These are phyloP conservation scores for Fusarium sarcochroum DNA, from an alignment of 2,329 filamentous ascomycete species.

Conservation along the genomic window DNA sequence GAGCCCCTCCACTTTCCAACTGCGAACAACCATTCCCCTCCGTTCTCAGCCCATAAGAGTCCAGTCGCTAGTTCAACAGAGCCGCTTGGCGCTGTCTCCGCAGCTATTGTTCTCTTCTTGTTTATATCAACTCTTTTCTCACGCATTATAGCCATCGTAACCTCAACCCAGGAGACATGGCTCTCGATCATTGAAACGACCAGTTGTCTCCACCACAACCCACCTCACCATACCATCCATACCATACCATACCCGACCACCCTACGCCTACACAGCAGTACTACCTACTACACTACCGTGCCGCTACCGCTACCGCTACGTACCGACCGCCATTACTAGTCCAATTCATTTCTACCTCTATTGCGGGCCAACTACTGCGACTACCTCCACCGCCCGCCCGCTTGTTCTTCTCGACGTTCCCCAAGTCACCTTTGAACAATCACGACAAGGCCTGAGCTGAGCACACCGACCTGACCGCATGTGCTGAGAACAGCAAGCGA, in stretches of 20 bases:
- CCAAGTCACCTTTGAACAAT: constrained; percentile 42
- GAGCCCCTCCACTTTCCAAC: constrained; percentile 38
- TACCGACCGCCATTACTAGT: constrained; percentile 38
- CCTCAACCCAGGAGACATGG: constrained; percentile 35
- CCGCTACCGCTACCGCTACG: constrained; percentile 35
- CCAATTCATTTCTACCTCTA: constrained; percentile 33
- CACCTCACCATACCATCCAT: constrained; percentile 26
- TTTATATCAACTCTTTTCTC: not conserved
- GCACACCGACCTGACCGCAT: constrained; percentile 39
- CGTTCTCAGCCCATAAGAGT: constrained; percentile 9
- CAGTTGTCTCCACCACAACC: constrained; percentile 40
- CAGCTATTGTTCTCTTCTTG: not conserved
- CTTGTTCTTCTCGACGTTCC: constrained; percentile 45
- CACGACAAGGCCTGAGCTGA: constrained; percentile 35
- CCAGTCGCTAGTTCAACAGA: not conserved
- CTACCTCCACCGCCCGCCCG: constrained; percentile 46
- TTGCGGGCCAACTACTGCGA: constrained; percentile 40
- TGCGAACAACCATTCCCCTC: constrained; percentile 27
- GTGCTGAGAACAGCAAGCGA: constrained; percentile 33
- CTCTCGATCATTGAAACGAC: constrained; percentile 38
- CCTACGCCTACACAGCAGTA: constrained; percentile 12
- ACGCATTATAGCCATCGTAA: constrained; percentile 9
- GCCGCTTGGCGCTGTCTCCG: not conserved
- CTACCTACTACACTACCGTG: constrained; percentile 15
- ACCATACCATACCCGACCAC: constrained; percentile 25